phyloP scores from a whole-genome alignment of 768 basidiomycete species.

The Hygrocybe punicea region DNA sequence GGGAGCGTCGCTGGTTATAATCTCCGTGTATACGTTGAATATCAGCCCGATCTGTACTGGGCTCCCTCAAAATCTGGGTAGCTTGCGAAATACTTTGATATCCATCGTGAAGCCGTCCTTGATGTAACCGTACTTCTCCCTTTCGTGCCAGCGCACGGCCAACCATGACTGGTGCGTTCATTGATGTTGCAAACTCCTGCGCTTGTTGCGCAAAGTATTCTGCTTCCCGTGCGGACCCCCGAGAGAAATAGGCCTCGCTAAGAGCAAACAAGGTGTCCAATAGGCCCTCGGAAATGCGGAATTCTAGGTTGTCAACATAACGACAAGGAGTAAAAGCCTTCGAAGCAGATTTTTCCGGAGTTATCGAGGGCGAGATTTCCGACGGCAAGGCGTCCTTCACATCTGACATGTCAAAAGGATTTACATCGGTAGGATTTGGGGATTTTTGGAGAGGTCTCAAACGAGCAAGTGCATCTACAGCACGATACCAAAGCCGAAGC shows the following conservation, averaged over 20 bases:
- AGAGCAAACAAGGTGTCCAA: conserved; percentile 64
- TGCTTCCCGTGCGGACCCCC: conserved; percentile 82
- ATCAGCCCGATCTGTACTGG: conserved; percentile 57
- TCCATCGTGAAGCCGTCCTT: conserved; percentile 58
- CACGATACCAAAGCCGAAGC: conserved; percentile 77
- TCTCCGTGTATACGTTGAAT: conserved; percentile 55
- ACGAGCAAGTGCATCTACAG: conserved; percentile 63
- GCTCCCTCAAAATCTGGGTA: conserved; percentile 42
- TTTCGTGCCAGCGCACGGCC: conserved; percentile 64
- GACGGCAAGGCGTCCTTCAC: conserved; percentile 43
- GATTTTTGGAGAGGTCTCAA: conserved; percentile 41
- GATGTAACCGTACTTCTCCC: conserved; percentile 66
- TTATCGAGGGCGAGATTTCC: conserved; percentile 17
- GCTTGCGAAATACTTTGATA: conserved; percentile 52
- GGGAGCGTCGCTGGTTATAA: conserved; percentile 42
- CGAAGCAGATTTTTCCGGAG: conserved; percentile 17
- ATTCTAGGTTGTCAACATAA: conserved; percentile 59
- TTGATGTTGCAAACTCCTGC: conserved; percentile 61
- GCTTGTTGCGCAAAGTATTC: conserved; percentile 82
- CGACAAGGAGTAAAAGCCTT: conserved; percentile 30
- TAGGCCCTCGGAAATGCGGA: conserved; percentile 73
- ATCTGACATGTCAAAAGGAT: conserved; percentile 57
- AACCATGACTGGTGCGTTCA: conserved; percentile 62
- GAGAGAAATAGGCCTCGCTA: conserved; percentile 56
- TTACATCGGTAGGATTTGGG: conserved; percentile 33